Conservation (phyloP, 2,329 filamentous ascomycete species). For the Colletotrichum sp. region DNA sequence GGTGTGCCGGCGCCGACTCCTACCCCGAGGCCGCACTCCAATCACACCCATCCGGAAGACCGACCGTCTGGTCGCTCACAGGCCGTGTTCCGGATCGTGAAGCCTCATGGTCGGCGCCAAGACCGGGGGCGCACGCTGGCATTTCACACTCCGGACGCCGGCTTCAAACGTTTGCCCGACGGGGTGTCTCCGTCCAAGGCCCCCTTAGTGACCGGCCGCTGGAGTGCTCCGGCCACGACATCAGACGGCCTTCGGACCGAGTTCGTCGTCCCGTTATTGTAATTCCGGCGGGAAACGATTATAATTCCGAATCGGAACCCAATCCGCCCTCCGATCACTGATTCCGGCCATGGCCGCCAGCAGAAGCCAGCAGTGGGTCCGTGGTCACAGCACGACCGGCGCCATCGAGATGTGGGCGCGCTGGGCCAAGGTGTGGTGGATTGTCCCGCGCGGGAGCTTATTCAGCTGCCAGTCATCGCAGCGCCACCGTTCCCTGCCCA, state of each 20-base stretch:
- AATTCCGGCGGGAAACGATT: neutral
- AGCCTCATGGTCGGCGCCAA: neutral
- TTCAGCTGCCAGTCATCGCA: slow-evolving; percentile 12
- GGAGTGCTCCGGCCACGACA: neutral
- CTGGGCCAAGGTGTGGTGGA: neutral
- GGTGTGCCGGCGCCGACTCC: neutral
- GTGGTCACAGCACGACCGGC: neutral
- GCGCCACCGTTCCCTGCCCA: neutral
- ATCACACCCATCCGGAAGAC: neutral
- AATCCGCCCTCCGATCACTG: neutral
- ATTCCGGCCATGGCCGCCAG: neutral
- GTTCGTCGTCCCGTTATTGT: neutral
- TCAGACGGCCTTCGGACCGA: neutral
- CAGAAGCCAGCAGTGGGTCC: neutral
- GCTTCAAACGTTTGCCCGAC: neutral
- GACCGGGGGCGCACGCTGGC: neutral
- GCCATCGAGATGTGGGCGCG: neutral
- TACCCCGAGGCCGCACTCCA: neutral
- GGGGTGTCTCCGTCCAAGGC: neutral
- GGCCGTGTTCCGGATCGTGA: neutral
- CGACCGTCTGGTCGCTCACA: neutral
- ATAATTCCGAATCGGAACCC: neutral
- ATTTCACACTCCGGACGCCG: neutral
- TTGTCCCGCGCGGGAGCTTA: slow-evolving; percentile 16
- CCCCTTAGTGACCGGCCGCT: neutral